Conservation (phyloP, 306 rosid species). For the Abrus precatorius region DNA sequence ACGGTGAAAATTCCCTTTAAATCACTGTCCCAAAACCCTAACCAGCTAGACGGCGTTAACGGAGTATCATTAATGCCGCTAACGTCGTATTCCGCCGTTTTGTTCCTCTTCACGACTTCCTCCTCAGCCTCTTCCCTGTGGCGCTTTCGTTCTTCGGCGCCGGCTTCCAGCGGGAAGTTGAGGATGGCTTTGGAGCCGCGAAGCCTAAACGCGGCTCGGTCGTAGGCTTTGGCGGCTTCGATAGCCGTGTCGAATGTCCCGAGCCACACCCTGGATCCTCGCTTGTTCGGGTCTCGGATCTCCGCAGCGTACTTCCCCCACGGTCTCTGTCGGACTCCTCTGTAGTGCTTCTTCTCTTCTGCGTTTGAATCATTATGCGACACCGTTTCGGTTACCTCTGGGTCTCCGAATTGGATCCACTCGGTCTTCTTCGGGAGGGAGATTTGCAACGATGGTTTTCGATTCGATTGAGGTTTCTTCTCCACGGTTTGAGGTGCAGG, state of each 20-base stretch:
- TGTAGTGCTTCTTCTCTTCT: slow-evolving; percentile 50
- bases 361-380: not conserved
- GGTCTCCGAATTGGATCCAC: slow-evolving; percentile 65
- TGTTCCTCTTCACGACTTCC: slow-evolving; percentile 58
- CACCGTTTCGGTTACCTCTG: not conserved
- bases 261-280: slow-evolving; percentile 79
- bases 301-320: slow-evolving; percentile 91
- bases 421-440: slow-evolving; percentile 67
- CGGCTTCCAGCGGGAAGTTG: slow-evolving; percentile 74
- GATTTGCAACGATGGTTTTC: slow-evolving; percentile 64
- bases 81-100: slow-evolving; percentile 30
- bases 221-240: slow-evolving; percentile 85
- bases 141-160: slow-evolving; percentile 50
- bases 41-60: slow-evolving; percentile 82
- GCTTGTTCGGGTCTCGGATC: slow-evolving; percentile 77
- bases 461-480: slow-evolving; percentile 28
- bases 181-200: slow-evolving; percentile 85
- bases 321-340: slow-evolving; percentile 81
- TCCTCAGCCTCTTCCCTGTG: slow-evolving; percentile 48
- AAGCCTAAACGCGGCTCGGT: slow-evolving; percentile 75
- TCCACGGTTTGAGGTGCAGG: not conserved
- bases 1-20: slow-evolving; percentile 57
- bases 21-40: slow-evolving; percentile 62
- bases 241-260: slow-evolving; percentile 80
- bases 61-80: slow-evolving; percentile 54